Base-by-base conservation (phyloP, 2,329 filamentous ascomycete genomes). In the Xylaria arbuscula region DNA sequence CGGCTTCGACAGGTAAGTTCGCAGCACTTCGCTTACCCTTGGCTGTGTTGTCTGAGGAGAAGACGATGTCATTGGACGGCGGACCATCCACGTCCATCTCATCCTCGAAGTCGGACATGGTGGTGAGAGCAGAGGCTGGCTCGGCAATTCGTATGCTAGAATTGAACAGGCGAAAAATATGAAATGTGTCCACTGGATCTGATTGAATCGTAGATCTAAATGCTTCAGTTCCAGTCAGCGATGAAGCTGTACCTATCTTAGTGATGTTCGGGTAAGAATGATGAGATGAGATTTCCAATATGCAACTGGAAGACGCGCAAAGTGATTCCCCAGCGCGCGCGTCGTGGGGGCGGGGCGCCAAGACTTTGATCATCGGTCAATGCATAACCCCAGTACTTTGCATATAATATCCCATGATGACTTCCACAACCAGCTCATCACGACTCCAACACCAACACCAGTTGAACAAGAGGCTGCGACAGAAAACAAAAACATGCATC, bases 11-110 rank as follows among this genome's bases (percentile, higher is more conserved):
- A 0, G 96, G 96, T 58, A 99, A 84, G 78, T 99, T 97, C 47
- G 95, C 95, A 56, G 93, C 93, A 75, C 92, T 95, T 76, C 94
- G 89, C 82, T 98, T 98, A 79, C 95, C 94, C 81, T 98, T 97
- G 72, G 86, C 85, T 17, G 86, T 88, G 73, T 89, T 88, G 70
- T 92, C 90, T 32, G 93, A 91, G 64, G 90, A 92, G 81, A 98
- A 98, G 65, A 79, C 81, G 66, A 89, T 80, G 73, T 86, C 84
- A 67, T 82, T 84, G 70, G 82, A 81, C 34, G 80, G 77, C 28
- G 84, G 83, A 71, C 78, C 84, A 73, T 89, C 87, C 45, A 89
- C 80, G 73, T 89, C 87, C 87, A 89, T 89, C 65, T 87, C 86
- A 73, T 89, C 86, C 69, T 85, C 87, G 67, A 82, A 85, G 74